These are phyloP conservation scores for Alternaria rosae DNA, from an alignment of 2,329 filamentous ascomycete genomes.

Conservation along the genomic window DNA sequence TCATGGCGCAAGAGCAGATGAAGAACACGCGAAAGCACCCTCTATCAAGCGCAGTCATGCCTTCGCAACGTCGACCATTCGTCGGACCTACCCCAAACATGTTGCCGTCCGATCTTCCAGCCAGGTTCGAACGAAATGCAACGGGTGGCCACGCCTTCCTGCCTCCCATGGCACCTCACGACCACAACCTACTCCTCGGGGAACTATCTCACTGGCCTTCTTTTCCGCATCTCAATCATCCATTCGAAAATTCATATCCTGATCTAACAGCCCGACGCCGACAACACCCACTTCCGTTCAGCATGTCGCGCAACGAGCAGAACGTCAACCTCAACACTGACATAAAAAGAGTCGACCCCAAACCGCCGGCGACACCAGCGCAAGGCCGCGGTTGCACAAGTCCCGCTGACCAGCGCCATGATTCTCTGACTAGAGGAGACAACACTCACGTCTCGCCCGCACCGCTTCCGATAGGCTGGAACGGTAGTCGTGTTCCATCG, in stretches of 20 bases:
- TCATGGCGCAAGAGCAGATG: not conserved
- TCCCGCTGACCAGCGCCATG: not conserved
- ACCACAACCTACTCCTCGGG: not conserved
- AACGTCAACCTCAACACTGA: not conserved
- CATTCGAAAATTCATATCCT: not conserved
- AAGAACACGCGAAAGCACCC: not conserved
- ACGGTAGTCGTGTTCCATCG: not conserved
- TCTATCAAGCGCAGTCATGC: not conserved
- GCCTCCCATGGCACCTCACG: not conserved
- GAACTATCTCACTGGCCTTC: not conserved
- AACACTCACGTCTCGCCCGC: not conserved
- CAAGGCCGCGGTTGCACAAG: not conserved
- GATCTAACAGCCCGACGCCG: not conserved
- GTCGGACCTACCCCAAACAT: constrained; percentile 8
- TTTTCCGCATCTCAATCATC: not conserved
- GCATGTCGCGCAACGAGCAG: not conserved
- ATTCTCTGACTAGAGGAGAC: not conserved
- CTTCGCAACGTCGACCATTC: not conserved
- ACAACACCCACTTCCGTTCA: not conserved
- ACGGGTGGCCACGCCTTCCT: not conserved
- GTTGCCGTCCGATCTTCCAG: not conserved
- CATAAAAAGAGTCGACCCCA: not conserved
- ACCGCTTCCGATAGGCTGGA: not conserved
- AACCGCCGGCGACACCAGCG: not conserved
- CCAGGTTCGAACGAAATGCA: not conserved